Percentiles rank a stretch among this genome's conserved stretches.
Evolutionary conservation across 129 eudicot genomes (phyloP).

Genomic region (Lonicera japonica): DNA sequence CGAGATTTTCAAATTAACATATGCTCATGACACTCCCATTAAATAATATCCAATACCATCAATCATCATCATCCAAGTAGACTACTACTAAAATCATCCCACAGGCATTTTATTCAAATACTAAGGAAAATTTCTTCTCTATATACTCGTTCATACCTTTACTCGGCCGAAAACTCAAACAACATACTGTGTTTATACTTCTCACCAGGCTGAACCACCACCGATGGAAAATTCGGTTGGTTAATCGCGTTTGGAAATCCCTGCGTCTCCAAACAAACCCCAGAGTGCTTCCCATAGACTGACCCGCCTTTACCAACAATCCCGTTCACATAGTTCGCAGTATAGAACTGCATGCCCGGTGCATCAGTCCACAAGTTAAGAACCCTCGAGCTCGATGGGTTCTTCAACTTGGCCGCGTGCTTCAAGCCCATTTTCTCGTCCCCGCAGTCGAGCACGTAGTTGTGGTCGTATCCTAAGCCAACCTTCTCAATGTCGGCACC

Average conservation of each 20-base stretch:
- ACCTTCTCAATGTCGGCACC: conserved; percentile 61
- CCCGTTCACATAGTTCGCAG: conserved; percentile 70
- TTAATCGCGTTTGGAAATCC: conserved; percentile 90
- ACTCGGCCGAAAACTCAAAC: conserved; percentile 71
- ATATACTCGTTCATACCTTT: conserved; percentile 2
- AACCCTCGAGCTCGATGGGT: conserved; percentile 63
- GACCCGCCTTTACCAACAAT: conserved; percentile 82
- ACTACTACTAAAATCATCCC: neutral
- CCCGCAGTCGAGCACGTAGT: conserved; percentile 82
- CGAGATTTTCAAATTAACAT: too few species aligned
- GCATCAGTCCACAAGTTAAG: conserved; percentile 85
- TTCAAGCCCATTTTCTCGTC: conserved; percentile 74
- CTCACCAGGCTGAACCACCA: conserved; percentile 69
- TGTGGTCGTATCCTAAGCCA: conserved; percentile 92
- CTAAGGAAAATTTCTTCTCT: too few species aligned
- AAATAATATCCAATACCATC: neutral
- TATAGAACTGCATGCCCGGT: conserved; percentile 95
- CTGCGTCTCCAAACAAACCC: conserved; percentile 89
- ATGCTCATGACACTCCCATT: too few species aligned
- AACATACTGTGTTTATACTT: conserved; percentile 82
- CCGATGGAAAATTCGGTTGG: conserved; percentile 60
- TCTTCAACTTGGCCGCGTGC: conserved; percentile 70
- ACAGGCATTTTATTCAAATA: neutral
- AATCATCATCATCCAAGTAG: neutral
- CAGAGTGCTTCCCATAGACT: conserved; percentile 65